Evolutionary conservation across 192 early-diverging fungal genomes (phyloP).

Genomic region (Dimargaris xerosporica): DNA sequence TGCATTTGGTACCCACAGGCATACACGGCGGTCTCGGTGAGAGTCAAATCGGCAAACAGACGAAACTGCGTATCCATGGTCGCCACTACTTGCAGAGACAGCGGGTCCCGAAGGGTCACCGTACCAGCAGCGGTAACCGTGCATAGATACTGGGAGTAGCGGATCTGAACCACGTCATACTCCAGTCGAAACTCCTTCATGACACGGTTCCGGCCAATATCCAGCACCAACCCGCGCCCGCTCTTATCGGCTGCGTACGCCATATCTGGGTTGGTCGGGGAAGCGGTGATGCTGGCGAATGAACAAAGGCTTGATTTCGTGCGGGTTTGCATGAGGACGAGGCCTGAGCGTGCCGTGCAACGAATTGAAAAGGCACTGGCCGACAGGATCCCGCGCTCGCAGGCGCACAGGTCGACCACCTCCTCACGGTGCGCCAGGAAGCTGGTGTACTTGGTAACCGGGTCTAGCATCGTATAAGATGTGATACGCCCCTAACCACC

Average conservation of each 20-base stretch:
- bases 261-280: background rate
- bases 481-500: constrained; percentile 54
- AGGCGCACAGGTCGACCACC: constrained; percentile 46
- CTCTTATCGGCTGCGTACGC: background rate
- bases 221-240: background rate
- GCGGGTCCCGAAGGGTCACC: background rate
- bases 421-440: constrained; percentile 46
- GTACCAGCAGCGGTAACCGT: background rate
- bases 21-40: background rate
- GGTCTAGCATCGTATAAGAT: constrained; percentile 38
- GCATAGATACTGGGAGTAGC: background rate
- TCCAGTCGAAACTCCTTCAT: background rate
- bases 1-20: background rate
- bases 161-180: constrained; percentile 2
- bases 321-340: constrained; percentile 23
- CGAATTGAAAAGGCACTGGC: constrained; percentile 44
- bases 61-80: background rate
- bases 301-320: constrained; percentile 35
- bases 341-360: constrained; percentile 36
- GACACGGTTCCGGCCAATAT: background rate
- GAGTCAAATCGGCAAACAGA: background rate
- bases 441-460: constrained; percentile 51
- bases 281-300: background rate
- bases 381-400: constrained; percentile 45
- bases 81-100: background rate